A percentile compares a stretch with the other conserved stretches of the same genome.
These are phyloP conservation scores for Saururus chinensis DNA, from an alignment of 164 flowering plant species.

Conservation along the genomic window DNA sequence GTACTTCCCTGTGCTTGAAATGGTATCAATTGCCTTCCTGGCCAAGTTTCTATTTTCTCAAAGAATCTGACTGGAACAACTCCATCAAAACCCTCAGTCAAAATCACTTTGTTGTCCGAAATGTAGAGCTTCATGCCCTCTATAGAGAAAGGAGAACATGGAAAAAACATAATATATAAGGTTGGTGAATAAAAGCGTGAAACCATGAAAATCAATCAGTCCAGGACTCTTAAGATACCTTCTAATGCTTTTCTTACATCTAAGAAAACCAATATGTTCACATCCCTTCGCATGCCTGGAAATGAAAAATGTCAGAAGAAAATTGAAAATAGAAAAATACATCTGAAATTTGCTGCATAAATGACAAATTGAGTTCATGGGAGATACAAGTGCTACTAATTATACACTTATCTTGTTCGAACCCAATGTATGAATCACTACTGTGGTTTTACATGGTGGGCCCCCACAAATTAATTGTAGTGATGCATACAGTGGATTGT, in stretches of 20 bases:
- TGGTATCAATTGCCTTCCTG: conserved; percentile 46
- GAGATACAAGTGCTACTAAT: neutral
- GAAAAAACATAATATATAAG: neutral
- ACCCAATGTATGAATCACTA: too few species aligned
- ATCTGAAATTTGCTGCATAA: too few species aligned
- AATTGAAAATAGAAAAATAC: neutral
- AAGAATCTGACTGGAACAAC: conserved; percentile 71
- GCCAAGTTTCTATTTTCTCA: conserved; percentile 79
- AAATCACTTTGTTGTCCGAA: conserved; percentile 81
- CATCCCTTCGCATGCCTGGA: conserved; percentile 78
- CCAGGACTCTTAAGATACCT: conserved; percentile 33
- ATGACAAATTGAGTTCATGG: neutral
- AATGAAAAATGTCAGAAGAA: neutral
- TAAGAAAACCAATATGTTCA: conserved; percentile 60
- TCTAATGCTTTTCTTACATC: conserved; percentile 72
- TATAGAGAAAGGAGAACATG: conserved; percentile 11
- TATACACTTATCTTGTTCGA: too few species aligned
- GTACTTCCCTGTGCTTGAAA: conserved; percentile 12
- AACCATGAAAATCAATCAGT: neutral
- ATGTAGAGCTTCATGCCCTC: conserved; percentile 90
- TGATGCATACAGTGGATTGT: too few species aligned
- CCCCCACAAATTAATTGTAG: too few species aligned
- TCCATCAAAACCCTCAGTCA: conserved; percentile 92
- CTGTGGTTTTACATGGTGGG: too few species aligned
- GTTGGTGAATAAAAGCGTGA: neutral